phyloP scores from a whole-genome alignment of 2,329 filamentous ascomycete species.

The Fusarium multiceps region DNA sequence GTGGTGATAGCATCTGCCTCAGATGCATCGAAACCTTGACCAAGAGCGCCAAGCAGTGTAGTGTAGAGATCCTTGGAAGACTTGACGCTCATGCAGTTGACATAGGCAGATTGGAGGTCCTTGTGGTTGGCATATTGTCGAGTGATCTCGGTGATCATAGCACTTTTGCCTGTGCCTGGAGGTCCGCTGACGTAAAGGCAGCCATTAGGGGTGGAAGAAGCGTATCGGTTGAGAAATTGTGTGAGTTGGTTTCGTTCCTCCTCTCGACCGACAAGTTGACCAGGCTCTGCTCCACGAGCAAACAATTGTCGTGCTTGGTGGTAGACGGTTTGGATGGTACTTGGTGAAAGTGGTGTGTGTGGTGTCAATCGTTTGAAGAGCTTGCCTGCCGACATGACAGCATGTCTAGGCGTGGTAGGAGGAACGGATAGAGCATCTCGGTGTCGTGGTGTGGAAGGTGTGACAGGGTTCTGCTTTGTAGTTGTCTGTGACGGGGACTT shows the following conservation, averaged over 20 bases:
- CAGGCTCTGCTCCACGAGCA: conserved; percentile 79
- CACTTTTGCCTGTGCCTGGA: conserved; percentile 96
- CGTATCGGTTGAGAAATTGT: conserved; percentile 74
- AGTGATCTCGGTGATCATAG: conserved; percentile 85
- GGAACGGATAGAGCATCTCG: conserved; percentile 79
- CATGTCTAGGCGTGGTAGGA: conserved; percentile 84
- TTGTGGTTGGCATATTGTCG: conserved; percentile 64
- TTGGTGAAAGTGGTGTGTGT: conserved; percentile 77
- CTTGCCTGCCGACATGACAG: conserved; percentile 80
- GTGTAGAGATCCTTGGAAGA: conserved; percentile 86
- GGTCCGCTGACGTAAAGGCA: conserved; percentile 96
- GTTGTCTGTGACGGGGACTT: conserved; percentile 48
- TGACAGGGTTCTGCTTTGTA: conserved; percentile 64
- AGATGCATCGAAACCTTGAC: conserved; percentile 66
- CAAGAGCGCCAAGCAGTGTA: conserved; percentile 78
- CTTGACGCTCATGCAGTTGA: conserved; percentile 98
- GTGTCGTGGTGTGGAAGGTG: conserved; percentile 80
- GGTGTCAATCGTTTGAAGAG: conserved; percentile 83
- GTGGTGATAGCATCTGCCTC: conserved; percentile 75
- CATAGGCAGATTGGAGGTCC: conserved; percentile 75
- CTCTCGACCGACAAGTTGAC: conserved; percentile 82
- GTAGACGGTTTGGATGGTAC: conserved; percentile 79
- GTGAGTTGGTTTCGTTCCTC: conserved; percentile 72
- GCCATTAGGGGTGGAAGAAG: conserved; percentile 71
- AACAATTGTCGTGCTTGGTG: conserved; percentile 90